Base-by-base conservation (phyloP, 805 yeast genomes). In the Cyberlindnera xylosilytica region DNA sequence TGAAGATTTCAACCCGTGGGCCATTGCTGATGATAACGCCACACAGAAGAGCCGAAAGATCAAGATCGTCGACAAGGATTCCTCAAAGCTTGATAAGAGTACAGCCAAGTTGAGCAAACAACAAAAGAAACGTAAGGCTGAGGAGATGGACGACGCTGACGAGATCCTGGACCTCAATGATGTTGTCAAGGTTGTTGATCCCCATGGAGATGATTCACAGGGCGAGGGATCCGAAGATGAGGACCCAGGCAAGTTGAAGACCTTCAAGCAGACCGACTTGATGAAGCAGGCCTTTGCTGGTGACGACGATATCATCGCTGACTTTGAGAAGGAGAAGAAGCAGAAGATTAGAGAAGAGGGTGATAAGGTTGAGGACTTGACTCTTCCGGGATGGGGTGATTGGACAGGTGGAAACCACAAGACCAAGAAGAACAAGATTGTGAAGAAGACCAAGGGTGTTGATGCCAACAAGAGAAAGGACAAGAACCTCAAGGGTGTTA, bases 341-440 rank as follows among this genome's bases (percentile, higher is more conserved):
- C 73, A 77, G 51, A 76, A 76, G 11, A 70, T 74, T 6, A 75
- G 69, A 34, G 89, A 84, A 36, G 97, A 91, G 62, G 97, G 80
- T 44, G 97, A 91, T 63, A 75, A 87, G 58, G 89, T 83, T 56
- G 82, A 84, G 45, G 96, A 90, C 60, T 66, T 84, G 36, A 83
- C 96, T 0, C 65, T 90, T 39, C 98, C 97, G 3, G 99, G 99
- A 1, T 93, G 98, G 97, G 98, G 98, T 36, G 86, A 84, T 34
- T 93, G 99, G 99, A 85, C 91, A 10, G 97, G 97, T 29, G 78
- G 76, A 9, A 73, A 74, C 17, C 60, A 66, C 10, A 64, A 46
- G 37, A 35, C 43, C 4, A 47, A 60, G 49, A 79, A 77, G 60
- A 76, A 78, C 59, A 83, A 80, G 60, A 72, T 84, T 42, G 72